These are phyloP conservation scores for Coniochaeta sp. DNA, from an alignment of 2,329 filamentous ascomycete genomes.

Conservation along the genomic window DNA sequence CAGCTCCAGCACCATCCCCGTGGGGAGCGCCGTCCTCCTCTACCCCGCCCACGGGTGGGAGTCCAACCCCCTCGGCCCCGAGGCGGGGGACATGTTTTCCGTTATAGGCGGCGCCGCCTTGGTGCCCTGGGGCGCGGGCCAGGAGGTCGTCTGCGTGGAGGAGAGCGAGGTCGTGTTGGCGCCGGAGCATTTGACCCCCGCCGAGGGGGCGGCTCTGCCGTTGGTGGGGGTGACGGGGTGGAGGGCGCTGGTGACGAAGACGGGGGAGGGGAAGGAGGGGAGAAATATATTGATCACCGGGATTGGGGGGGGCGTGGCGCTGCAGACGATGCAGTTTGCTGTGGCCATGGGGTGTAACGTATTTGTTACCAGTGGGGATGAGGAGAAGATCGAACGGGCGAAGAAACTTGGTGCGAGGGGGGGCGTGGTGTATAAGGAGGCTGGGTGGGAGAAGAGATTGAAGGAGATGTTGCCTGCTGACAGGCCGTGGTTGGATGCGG, in stretches of 20 bases:
- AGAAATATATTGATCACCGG: conserved; percentile 80
- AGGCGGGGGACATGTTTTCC: conserved; percentile 49
- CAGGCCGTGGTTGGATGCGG: conserved; percentile 66
- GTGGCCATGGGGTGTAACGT: conserved; percentile 67
- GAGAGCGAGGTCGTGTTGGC: conserved; percentile 69
- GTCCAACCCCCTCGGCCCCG: conserved; percentile 63
- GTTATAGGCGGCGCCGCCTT: conserved; percentile 64
- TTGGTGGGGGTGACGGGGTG: conserved; percentile 83
- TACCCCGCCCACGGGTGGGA: conserved; percentile 76
- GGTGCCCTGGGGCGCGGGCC: conserved; percentile 62
- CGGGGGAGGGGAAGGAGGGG: conserved; percentile 53
- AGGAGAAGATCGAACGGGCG: conserved; percentile 70
- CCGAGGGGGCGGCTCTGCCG: conserved; percentile 77
- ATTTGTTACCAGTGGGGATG: conserved; percentile 71
- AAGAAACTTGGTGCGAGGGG: conserved; percentile 66
- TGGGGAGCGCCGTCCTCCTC: conserved; percentile 58
- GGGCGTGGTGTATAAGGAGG: conserved; percentile 75
- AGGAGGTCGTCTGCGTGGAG: conserved; percentile 65
- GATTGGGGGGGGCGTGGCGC: conserved; percentile 85
- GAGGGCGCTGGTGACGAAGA: conserved; percentile 79
- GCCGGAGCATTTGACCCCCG: conserved; percentile 63
- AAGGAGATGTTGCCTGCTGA: conserved; percentile 53
- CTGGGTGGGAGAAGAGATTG: conserved; percentile 76
- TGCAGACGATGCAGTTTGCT: conserved; percentile 75
- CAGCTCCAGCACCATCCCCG: conserved; percentile 25